Evolutionary conservation across 2,329 filamentous ascomycete genomes (phyloP).

Genomic region (Fusarium nanum): DNA sequence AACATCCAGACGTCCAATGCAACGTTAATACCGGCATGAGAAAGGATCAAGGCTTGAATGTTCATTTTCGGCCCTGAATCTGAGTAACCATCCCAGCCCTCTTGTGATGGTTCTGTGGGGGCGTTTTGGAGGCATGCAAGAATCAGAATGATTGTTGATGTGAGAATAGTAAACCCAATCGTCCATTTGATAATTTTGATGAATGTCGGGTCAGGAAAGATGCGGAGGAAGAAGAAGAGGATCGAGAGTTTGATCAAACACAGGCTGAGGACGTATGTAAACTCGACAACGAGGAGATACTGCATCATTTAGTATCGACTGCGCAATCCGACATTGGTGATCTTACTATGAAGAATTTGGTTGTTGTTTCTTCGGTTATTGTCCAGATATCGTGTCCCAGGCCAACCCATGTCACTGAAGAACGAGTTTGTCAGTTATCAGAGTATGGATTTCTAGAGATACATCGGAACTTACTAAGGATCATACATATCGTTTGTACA

Average conservation of each 20-base stretch:
- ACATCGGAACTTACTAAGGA: background rate
- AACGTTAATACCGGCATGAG: constrained; percentile 3
- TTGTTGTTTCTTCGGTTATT: background rate
- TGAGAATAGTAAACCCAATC: background rate
- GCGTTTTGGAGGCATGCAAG: constrained; percentile 1
- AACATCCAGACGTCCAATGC: constrained; percentile 21
- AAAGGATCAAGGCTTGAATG: background rate
- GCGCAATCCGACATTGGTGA: accelerated
- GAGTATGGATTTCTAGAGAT: accelerated
- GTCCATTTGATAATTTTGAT: background rate
- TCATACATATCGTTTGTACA: background rate
- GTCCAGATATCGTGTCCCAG: constrained; percentile 6
- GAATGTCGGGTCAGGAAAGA: constrained; percentile 1
- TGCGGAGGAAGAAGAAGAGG: constrained; percentile 6
- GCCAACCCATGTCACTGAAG: background rate
- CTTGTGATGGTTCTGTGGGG: background rate
- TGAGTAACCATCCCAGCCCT: background rate
- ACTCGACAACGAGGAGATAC: background rate
- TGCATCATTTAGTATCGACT: background rate
- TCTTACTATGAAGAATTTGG: constrained; percentile 1
- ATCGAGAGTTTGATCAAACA: constrained; percentile 15
- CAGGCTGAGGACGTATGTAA: background rate
- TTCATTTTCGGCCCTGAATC: background rate
- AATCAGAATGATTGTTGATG: background rate
- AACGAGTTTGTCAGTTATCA: background rate